These are phyloP conservation scores for Elongisporangium prolatum DNA, from an alignment of 352 stramenopile species.

Conservation along the genomic window DNA sequence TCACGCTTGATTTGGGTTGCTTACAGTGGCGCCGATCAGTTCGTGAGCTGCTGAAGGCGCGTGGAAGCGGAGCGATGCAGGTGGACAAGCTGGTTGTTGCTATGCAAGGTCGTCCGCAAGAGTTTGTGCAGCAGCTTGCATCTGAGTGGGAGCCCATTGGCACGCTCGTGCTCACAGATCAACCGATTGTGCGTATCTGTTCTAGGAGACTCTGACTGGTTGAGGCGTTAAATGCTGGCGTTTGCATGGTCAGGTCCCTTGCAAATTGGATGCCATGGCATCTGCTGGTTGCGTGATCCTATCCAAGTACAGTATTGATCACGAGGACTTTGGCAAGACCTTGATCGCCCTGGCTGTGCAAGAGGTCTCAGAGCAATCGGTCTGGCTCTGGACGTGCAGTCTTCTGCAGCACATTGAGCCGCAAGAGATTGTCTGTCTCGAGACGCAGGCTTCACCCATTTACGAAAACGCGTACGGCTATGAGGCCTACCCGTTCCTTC, in stretches of 20 bases:
- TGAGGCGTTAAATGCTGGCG: not conserved
- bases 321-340: conserved; percentile 25
- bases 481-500: conserved; percentile 31
- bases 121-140: conserved; percentile 44
- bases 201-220: not conserved
- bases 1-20: not conserved
- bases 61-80: not conserved
- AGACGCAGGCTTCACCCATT: conserved; percentile 51
- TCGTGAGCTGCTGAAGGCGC: conserved; percentile 14
- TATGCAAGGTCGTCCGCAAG: conserved; percentile 31
- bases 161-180: conserved; percentile 47
- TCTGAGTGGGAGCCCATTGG: conserved; percentile 36
- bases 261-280: conserved; percentile 12
- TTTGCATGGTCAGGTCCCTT: conserved; percentile 15
- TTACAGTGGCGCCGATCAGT: conserved; percentile 45
- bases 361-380: conserved; percentile 31
- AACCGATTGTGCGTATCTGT: conserved; percentile 29
- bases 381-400: conserved; percentile 47
- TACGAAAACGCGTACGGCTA: conserved; percentile 34
- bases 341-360: conserved; percentile 35
- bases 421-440: conserved; percentile 46
- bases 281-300: conserved; percentile 29
- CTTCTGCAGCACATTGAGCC: conserved; percentile 36
- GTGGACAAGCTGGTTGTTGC: conserved; percentile 48
- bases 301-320: conserved; percentile 26